Conservation (phyloP, 768 basidiomycete genomes). For the Chiua virens region DNA sequence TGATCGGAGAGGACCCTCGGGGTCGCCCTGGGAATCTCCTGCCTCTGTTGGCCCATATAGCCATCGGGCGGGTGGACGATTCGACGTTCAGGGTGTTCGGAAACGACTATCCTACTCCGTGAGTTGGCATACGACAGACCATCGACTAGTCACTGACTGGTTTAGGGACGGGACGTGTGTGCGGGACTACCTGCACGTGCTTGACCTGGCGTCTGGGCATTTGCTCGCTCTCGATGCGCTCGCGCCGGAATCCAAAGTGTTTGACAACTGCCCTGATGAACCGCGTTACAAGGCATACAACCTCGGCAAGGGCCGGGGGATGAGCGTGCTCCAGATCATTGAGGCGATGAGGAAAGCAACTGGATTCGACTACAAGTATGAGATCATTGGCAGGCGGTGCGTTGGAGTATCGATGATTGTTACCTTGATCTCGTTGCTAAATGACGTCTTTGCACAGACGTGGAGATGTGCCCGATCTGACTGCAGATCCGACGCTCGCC, state of each 20-base stretch:
- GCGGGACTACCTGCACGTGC: conserved; percentile 91
- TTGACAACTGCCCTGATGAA: conserved; percentile 50
- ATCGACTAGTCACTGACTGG: not conserved
- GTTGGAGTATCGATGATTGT: conserved; percentile 25
- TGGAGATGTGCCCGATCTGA: conserved; percentile 96
- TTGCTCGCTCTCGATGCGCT: conserved; percentile 88
- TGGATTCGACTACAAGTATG: conserved; percentile 83
- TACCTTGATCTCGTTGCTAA: conserved; percentile 1
- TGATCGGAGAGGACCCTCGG: conserved; percentile 94
- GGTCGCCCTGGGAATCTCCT: conserved; percentile 94
- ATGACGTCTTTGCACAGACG: conserved; percentile 44
- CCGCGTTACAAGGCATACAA: conserved; percentile 92
- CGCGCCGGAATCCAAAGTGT: conserved; percentile 52
- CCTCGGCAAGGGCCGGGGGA: conserved; percentile 89
- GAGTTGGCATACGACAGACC: conserved; percentile 23
- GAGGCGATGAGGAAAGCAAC: conserved; percentile 93
- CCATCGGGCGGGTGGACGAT: conserved; percentile 81
- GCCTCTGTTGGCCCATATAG: conserved; percentile 93
- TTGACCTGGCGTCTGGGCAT: conserved; percentile 95
- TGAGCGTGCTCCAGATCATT: conserved; percentile 91
- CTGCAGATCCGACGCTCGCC: conserved; percentile 89
- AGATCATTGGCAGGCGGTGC: conserved; percentile 88
- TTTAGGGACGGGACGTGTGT: conserved; percentile 93
- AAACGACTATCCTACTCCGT: conserved; percentile 95
- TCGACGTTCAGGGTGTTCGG: conserved; percentile 82